Evolutionary conservation across 345 rosid genomes (phyloP), one percentile per base, ranked within the genome.

Genomic region (Raphanus sativus): DNA sequence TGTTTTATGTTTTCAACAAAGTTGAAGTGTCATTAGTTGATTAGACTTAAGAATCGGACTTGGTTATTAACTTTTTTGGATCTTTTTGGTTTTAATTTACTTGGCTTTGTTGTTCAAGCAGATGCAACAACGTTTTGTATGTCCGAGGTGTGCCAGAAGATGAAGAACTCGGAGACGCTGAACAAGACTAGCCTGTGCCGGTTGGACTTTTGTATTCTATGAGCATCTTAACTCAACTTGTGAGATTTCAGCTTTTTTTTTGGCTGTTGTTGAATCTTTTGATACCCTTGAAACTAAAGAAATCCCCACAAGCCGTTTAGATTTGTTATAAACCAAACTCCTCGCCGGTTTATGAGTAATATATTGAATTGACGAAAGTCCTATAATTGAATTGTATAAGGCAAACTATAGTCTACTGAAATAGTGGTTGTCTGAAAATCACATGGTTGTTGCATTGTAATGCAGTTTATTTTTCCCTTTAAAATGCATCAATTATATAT

Each of bases 71-170:
- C 4, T 48, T 8, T 42, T 10, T 15, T 3, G 55, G 29, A 32
- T 34, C 38, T 32, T 21, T 74, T 28, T 16, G 40, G 42, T 15
- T 5, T 65, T 52, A 15, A 48, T 25, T 6, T 2, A 58, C 26
- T 3, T 28, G 9, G 2, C 48, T 8, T 12, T 40, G 45, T 54
- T n/a, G 45, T 54, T n/a, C 6, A 62, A 1, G 69, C 6, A 91
- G 98, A 83, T 94, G 98, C 86, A 91, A 91, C 87, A 94, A 91
- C n/a, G 97, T 91, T 32, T 89, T 94, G 61, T 87, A 91, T 80
- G 85, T 94, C 69, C 93, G 97, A 3, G 98, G 98, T 1, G 95
- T 90, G 13, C 97, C 97, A 0, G 97, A 91, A 82, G 97, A 94
- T 81, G 97, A 90, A 83, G 98, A 94, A 4, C 72, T 94, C 15